phyloP scores from a whole-genome alignment of 768 basidiomycete genomes.

The Suillus subluteus region DNA sequence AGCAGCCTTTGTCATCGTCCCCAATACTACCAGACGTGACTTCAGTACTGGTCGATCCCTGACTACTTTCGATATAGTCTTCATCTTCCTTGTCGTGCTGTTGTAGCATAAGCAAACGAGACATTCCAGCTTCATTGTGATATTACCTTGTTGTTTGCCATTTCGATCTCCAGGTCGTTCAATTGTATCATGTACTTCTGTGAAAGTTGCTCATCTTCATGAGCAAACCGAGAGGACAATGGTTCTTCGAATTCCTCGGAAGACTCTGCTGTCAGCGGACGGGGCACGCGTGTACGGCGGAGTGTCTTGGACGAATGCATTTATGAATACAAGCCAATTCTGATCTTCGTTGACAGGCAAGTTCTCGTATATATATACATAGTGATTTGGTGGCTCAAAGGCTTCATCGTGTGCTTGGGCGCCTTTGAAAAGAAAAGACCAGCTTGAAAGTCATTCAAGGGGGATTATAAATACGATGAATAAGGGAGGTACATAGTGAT shows the following conservation, averaged over 20 bases:
- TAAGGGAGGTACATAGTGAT: not conserved
- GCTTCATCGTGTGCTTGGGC: not conserved
- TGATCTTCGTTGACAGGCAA: not conserved
- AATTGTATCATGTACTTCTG: slow-evolving; percentile 10
- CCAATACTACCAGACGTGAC: not conserved
- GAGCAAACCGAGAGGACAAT: slow-evolving; percentile 18
- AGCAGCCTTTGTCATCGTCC: not conserved
- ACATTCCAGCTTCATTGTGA: not conserved
- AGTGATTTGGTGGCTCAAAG: slow-evolving; percentile 14
- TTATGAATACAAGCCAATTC: not conserved
- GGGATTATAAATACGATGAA: not conserved
- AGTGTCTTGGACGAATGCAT: not conserved
- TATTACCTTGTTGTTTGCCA: slow-evolving; percentile 11
- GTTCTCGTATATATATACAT: not conserved
- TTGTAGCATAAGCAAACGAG: not conserved
- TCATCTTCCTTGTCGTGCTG: slow-evolving; percentile 18
- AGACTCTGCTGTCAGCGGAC: slow-evolving; percentile 17
- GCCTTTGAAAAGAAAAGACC: slow-evolving; percentile 3
- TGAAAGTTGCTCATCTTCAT: slow-evolving; percentile 15
- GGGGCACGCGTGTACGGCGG: slow-evolving; percentile 10
- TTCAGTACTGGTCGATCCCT: not conserved
- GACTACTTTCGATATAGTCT: slow-evolving; percentile 7
- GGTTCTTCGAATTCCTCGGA: slow-evolving; percentile 11
- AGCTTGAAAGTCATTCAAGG: not conserved
- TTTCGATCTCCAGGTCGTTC: slow-evolving; percentile 15